These are phyloP conservation scores for Globisporangium paddicum DNA, from an alignment of 352 stramenopile species.

Conservation along the genomic window DNA sequence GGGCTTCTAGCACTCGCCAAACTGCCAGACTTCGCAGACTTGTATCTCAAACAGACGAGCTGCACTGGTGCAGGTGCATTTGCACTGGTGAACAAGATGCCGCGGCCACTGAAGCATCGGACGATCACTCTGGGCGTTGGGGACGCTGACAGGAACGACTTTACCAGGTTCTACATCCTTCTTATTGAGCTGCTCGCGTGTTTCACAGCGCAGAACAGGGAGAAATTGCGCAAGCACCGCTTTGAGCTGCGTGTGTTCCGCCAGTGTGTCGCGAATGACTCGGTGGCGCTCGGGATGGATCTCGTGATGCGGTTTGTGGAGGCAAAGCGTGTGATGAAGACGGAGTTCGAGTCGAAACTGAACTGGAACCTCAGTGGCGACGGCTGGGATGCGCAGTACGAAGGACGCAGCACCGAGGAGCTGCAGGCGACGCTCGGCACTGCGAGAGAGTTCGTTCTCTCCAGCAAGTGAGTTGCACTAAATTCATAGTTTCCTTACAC, in stretches of 20 bases:
- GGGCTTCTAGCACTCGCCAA: conserved; percentile 6
- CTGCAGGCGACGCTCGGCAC: conserved; percentile 5
- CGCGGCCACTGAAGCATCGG: not conserved
- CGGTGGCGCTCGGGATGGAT: not conserved
- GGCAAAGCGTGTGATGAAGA: not conserved
- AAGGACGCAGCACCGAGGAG: not conserved
- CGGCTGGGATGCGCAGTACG: conserved; percentile 9
- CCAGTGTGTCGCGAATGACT: conserved; percentile 5
- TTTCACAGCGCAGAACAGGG: not conserved
- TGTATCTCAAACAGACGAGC: conserved; percentile 13
- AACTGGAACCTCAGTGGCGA: conserved; percentile 2
- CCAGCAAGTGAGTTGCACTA: not conserved
- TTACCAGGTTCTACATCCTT: conserved; percentile 4
- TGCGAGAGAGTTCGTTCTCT: conserved; percentile 6
- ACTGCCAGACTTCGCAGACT: conserved; percentile 5
- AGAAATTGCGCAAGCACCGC: not conserved
- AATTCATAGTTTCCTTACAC: not conserved
- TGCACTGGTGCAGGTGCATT: conserved; percentile 10
- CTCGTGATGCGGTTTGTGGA: not conserved
- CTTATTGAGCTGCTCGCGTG: conserved; percentile 4
- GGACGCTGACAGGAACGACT: conserved; percentile 1
- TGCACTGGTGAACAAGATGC: conserved; percentile 4
- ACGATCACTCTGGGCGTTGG: conserved; percentile 1
- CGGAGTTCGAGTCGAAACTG: not conserved
- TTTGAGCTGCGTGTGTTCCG: conserved; percentile 9